Evolutionary conservation across 768 basidiomycete species (phyloP).

Genomic region (Termitomyces sp.): DNA sequence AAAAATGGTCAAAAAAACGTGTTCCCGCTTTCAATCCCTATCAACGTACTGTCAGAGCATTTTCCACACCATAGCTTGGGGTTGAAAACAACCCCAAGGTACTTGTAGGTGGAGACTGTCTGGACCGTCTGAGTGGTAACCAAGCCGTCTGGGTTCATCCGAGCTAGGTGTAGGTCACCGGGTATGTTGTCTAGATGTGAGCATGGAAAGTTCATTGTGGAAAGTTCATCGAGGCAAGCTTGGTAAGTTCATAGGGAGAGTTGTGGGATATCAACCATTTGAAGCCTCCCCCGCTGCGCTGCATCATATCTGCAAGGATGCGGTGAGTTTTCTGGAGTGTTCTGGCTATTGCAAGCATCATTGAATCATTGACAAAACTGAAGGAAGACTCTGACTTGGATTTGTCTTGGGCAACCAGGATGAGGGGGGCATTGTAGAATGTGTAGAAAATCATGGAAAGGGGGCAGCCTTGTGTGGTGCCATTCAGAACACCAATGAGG

Average conservation of each 20-base stretch:
- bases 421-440: neutral
- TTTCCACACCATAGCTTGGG: too few species aligned
- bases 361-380: constrained; percentile 28
- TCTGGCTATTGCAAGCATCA: constrained; percentile 20
- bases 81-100: neutral
- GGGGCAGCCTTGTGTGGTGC: constrained; percentile 10
- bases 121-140: neutral
- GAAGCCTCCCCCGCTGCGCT: constrained; percentile 16
- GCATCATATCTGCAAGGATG: constrained; percentile 23
- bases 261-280: constrained; percentile 23
- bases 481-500: constrained; percentile 16
- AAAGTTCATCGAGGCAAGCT: constrained; percentile 25
- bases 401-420: neutral
- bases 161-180: neutral
- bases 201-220: constrained; percentile 20
- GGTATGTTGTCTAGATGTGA: neutral
- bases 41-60: too few species aligned
- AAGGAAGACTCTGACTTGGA: constrained; percentile 13
- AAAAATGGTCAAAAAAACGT: too few species aligned
- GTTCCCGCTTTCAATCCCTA: too few species aligned
- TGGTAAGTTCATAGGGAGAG: constrained; percentile 27
- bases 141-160: neutral
- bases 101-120: neutral
- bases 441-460: neutral
- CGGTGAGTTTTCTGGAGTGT: constrained; percentile 16